Conservation (phyloP, 73 alveolate species). For the Blepharisma stoltei region DNA sequence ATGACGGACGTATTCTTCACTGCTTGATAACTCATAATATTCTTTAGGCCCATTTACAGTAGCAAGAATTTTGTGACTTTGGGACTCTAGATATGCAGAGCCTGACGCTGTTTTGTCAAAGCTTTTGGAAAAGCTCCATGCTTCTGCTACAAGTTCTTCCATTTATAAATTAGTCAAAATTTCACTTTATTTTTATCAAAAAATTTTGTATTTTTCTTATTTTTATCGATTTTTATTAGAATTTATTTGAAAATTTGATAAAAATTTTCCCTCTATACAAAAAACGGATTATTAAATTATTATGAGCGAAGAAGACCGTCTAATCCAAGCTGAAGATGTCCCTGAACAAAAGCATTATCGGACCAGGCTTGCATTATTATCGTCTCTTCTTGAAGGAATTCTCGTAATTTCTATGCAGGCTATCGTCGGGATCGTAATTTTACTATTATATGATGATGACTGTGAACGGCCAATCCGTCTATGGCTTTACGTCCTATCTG, state of each 20-base stretch:
- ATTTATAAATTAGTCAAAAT: too few species aligned
- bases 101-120: slow-evolving; percentile 8
- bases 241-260: too few species aligned
- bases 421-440: neutral
- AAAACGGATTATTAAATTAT: too few species aligned
- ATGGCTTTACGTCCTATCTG: neutral
- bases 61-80: neutral
- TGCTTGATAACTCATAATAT: neutral
- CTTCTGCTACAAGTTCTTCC: slow-evolving; percentile 1
- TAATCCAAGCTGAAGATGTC: too few species aligned
- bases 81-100: neutral
- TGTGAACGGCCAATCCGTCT: neutral
- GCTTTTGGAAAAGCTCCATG: slow-evolving; percentile 20
- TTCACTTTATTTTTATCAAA: too few species aligned
- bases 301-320: too few species aligned
- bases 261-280: too few species aligned
- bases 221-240: too few species aligned
- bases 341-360: too few species aligned
- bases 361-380: too few species aligned
- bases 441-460: neutral
- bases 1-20: slow-evolving; percentile 6
- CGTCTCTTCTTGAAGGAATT: too few species aligned
- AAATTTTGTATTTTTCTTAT: too few species aligned
- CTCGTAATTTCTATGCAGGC: neutral
- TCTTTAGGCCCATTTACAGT: slow-evolving; percentile 12